phyloP scores from a whole-genome alignment of 495 filamentous ascomycete species.

The Evernia prunastri region DNA sequence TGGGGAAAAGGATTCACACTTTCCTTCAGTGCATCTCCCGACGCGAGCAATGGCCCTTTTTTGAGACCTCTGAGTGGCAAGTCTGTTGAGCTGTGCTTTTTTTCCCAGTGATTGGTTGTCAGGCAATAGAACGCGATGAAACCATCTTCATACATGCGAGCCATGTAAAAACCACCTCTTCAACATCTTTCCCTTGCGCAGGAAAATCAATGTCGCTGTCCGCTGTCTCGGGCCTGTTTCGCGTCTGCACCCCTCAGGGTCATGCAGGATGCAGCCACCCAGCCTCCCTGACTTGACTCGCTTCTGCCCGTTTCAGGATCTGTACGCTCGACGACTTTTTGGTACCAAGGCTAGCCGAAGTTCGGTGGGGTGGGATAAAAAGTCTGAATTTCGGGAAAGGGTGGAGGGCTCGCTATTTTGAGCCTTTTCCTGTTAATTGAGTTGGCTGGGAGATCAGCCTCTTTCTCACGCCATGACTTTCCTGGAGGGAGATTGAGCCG shows the following conservation, averaged over 20 bases:
- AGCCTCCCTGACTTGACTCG: background rate
- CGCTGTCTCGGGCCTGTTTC: background rate
- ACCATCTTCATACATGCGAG: background rate
- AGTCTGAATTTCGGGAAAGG: background rate
- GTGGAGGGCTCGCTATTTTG: conserved; percentile 4
- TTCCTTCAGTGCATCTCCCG: too few relatives aligned
- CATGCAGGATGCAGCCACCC: background rate
- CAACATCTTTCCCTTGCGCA: too few relatives aligned
- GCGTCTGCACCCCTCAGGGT: background rate
- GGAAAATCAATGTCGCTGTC: too few relatives aligned
- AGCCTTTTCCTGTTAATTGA: conserved; percentile 11
- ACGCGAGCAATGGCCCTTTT: background rate
- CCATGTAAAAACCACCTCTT: background rate
- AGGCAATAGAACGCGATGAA: background rate
- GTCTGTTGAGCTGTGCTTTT: too few relatives aligned
- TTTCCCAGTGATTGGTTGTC: too few relatives aligned
- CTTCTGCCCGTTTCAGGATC: conserved; percentile 21
- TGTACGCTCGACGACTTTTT: conserved; percentile 15
- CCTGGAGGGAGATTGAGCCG: background rate
- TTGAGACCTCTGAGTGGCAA: background rate
- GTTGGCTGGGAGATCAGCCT: conserved; percentile 15
- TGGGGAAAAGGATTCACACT: too few relatives aligned
- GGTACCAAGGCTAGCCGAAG: background rate
- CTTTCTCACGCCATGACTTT: conserved; percentile 14
- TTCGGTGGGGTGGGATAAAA: background rate